Evolutionary conservation across 305 asterid species (phyloP), one percentile per base, ranked within the genome.

Genomic region (Fraxinus xanthoxyloides): DNA sequence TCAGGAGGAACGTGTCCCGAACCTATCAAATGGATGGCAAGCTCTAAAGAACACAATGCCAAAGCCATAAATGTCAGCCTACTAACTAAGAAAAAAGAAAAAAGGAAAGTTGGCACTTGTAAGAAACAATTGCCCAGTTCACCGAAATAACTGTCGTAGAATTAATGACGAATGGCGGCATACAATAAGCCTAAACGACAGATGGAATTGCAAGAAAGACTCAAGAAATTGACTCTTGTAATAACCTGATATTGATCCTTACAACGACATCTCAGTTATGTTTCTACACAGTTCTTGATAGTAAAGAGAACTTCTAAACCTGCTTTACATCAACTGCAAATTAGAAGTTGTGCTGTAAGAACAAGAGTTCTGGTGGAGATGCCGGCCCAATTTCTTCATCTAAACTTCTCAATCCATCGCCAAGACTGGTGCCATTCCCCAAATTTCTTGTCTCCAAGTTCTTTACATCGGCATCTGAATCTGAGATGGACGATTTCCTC

Each of bases 311-410:
- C 26, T 56, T 56, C 23, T 56, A 5, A 56, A 24, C 54, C 74
- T 38, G 23, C 56, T 38, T 61, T 69, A 59, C 38, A 61, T 76
- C 36, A 63, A 19, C 79, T 79, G 75, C 4, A 4, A 10, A 61
- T 85, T 77, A 87, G 86, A 89, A 87, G 65, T 89, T 85, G 80
- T 85, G 91, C 87, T 85, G 86, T 85, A 89, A 78, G 89, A 85
- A 89, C 81, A 88, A 75, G 65, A 84, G 84, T 83, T 89, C 89
- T 75, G 82, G 89, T 78, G 91, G 90, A 46, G 91, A 89, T 75
- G 91, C 91, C 36, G 91, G 91, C 54, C 87, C 87, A 72, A 87
- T 89, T 77, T 89, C 91, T 89, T 89, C 91, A 63, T 89, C 87
- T 86, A 89, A 87, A 79, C 91, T 87, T 80, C 83, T 87, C 79